phyloP scores from a whole-genome alignment of 208 protist genomes.

The Strigomonas galati region DNA sequence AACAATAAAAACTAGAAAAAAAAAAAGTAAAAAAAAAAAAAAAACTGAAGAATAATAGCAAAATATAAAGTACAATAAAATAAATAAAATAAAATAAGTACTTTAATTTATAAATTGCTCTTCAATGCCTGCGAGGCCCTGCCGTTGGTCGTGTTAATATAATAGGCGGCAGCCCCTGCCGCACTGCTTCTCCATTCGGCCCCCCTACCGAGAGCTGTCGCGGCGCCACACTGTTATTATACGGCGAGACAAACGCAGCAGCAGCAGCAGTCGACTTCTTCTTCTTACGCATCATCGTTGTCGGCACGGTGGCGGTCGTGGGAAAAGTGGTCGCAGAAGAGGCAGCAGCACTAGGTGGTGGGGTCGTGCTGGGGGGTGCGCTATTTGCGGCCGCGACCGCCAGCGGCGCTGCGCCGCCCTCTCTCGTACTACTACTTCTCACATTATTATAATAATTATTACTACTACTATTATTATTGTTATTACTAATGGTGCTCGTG shows the following conservation, averaged over 20 bases:
- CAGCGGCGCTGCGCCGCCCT: no score
- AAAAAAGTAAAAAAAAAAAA: conserved; percentile 2
- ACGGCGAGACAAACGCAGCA: no score
- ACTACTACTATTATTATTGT: conserved; percentile 4
- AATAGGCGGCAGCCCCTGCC: not conserved
- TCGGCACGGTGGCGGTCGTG: no score
- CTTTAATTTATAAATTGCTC: no score
- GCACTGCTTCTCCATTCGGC: no score
- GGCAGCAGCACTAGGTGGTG: no score
- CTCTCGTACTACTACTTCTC: not conserved
- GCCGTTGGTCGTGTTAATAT: not conserved
- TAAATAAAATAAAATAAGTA: not conserved
- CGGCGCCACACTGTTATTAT: not conserved
- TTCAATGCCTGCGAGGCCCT: no score
- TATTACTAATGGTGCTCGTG: no score
- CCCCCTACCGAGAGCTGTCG: not conserved
- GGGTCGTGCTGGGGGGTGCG: no score
- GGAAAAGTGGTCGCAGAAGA: no score
- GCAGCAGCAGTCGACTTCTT: not conserved
- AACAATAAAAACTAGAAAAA: not conserved
- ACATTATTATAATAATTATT: conserved; percentile 6
- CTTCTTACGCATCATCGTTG: not conserved
- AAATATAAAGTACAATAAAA: not conserved
- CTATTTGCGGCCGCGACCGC: no score
- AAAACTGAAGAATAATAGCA: not conserved